phyloP scores from a whole-genome alignment of 2,329 filamentous ascomycete species.

The Dothiorella sarmentorum region DNA sequence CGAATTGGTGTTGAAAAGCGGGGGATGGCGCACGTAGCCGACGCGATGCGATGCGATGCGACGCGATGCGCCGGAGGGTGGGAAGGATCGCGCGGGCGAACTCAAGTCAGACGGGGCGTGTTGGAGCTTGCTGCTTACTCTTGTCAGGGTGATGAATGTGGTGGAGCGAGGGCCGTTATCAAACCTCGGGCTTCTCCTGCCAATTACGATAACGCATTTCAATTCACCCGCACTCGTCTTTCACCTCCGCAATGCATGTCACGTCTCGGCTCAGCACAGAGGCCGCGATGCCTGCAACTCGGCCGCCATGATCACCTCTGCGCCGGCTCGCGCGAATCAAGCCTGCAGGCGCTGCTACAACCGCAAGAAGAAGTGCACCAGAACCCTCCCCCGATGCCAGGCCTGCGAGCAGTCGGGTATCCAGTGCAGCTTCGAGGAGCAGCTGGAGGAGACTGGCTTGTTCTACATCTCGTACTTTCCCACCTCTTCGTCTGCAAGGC shows the following conservation, averaged over 20 bases:
- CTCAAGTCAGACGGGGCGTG: not conserved
- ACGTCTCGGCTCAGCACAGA: not conserved
- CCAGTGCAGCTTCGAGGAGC: conserved; percentile 13
- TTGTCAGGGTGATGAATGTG: not conserved
- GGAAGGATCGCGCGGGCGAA: not conserved
- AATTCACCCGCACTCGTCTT: not conserved
- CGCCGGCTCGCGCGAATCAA: conserved; percentile 4
- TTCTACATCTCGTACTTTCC: conserved; percentile 1
- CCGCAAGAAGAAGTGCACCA: conserved; percentile 13
- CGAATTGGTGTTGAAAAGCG: not conserved
- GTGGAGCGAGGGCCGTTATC: not conserved
- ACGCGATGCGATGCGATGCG: not conserved
- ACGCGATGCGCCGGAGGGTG: not conserved
- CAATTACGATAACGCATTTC: conserved; percentile 14
- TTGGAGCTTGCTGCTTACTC: not conserved
- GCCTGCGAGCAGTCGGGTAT: conserved; percentile 3
- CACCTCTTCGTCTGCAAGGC: not conserved
- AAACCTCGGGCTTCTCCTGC: not conserved
- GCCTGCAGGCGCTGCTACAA: conserved; percentile 8
- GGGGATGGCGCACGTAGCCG: not conserved
- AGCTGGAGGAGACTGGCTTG: not conserved
- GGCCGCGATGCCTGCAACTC: conserved; percentile 1
- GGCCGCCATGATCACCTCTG: conserved; percentile 11
- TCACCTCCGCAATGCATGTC: not conserved
- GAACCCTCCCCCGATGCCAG: conserved; percentile 6